Base-by-base conservation (phyloP, 2,329 filamentous ascomycete species). In the Cordyceps tenuipes region DNA sequence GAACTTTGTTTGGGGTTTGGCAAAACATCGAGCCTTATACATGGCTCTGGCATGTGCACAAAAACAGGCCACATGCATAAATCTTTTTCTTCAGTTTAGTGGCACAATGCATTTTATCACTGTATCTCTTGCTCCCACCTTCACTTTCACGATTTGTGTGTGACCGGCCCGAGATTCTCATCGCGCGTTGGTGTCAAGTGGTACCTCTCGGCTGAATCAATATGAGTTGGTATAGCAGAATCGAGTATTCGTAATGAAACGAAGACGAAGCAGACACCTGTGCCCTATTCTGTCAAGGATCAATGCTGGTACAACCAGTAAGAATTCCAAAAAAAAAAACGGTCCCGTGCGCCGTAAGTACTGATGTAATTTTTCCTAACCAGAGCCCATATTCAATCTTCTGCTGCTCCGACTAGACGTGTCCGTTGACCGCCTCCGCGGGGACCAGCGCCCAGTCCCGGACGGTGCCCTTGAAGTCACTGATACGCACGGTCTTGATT, bases 401-500 rank as follows among this genome's bases (percentile, higher is more conserved):
- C 29, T 29, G 29, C 29, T n/a, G 10, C 13, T 13, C 12, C 21
- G 39, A n/a, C 31, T 52, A 59, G 6, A 53, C 52, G 9, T 70
- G 64, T 5, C 79, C 79, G 60, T 82, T 82, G 12, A 79, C 67
- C 21, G 69, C 59, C 1, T 63, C 62, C 4, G 61, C 70, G 31
- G 70, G 70, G 3, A 73, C 72, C 62, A 83, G 68, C 1, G 79
- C 79, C 76, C 78, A 97, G 70, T 97, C 93, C 67, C 88, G 84
- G 5, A 97, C 91, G 15, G 86, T 84, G n/a, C 94, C 93, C 77
- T 96, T 96, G 89, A 89, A 96, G 72, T 96, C 94, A 65, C 89
- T 91, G 67, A 95, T 95, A 68, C 91, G 82, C 53, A 94, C 91
- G 70, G 92, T 90, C 67, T 82, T 83, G 66, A 97, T 90, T 67